Conservation (phyloP, 1,284 basidiomycete genomes). For the Lentinula novae-zelandiae region DNA sequence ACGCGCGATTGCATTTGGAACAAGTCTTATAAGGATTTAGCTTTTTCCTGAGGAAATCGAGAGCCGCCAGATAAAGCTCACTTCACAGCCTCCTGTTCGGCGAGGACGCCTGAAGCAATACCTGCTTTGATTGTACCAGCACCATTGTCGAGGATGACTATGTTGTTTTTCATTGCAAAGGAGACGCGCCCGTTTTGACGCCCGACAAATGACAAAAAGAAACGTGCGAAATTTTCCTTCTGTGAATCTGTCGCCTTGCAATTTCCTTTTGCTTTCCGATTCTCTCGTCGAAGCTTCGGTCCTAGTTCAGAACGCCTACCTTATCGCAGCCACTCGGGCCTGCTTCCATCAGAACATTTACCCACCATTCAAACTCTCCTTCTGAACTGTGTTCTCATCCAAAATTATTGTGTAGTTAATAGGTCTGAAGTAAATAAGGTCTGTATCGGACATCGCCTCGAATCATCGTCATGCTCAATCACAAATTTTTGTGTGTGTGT, state of each 20-base stretch:
- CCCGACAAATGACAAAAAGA: neutral
- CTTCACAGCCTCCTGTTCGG: neutral
- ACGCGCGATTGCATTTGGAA: slow-evolving; percentile 77
- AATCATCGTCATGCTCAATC: neutral
- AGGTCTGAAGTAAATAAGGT: neutral
- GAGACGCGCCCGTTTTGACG: neutral
- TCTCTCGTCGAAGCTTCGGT: neutral
- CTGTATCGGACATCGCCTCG: neutral
- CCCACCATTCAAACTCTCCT: neutral
- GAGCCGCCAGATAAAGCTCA: neutral
- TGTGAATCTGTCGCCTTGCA: neutral
- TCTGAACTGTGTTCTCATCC: neutral
- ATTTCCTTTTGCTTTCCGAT: neutral
- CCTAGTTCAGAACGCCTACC: slow-evolving; percentile 1
- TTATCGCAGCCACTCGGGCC: neutral
- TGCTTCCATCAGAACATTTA: slow-evolving; percentile 7
- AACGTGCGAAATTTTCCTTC: neutral
- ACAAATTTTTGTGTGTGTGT: neutral
- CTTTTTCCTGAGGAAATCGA: neutral
- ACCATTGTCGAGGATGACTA: slow-evolving; percentile 83
- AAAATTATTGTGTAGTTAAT: neutral
- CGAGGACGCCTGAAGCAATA: slow-evolving; percentile 28
- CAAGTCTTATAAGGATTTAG: slow-evolving; percentile 40
- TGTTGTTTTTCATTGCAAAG: slow-evolving; percentile 36
- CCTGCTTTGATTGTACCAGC: slow-evolving; percentile 79